Evolutionary conservation across 2,329 filamentous ascomycete species (phyloP).

Genomic region (Fusarium sacchari): DNA sequence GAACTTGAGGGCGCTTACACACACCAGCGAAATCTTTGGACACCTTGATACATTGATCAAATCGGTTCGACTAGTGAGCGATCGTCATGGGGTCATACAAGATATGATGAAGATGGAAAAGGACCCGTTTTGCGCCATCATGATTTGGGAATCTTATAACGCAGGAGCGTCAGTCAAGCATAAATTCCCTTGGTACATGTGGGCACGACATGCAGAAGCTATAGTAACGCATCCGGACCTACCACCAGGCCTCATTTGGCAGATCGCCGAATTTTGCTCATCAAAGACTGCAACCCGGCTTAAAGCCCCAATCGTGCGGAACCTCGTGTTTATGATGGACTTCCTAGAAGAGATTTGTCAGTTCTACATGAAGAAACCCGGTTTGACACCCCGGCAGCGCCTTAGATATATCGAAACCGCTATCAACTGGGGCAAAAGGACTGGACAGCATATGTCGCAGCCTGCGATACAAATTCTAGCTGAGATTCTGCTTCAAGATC

Average conservation of each 20-base stretch:
- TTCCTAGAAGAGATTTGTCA: constrained; percentile 47
- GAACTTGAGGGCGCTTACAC: constrained; percentile 1
- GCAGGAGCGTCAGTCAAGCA: neutral
- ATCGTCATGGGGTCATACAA: neutral
- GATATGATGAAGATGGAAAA: constrained; percentile 7
- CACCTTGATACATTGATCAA: constrained; percentile 13
- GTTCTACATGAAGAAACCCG: constrained; percentile 44
- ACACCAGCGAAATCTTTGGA: constrained; percentile 16
- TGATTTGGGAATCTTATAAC: constrained; percentile 25
- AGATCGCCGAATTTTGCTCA: constrained; percentile 39
- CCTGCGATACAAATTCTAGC: constrained; percentile 43
- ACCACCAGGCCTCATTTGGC: constrained; percentile 41
- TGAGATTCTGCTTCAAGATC: constrained; percentile 46
- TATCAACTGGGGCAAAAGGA: constrained; percentile 36
- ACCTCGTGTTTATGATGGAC: constrained; percentile 22
- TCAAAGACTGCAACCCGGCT: neutral
- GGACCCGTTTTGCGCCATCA: constrained; percentile 4
- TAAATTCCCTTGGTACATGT: constrained; percentile 48
- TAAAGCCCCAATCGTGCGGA: neutral
- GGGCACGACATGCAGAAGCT: constrained; percentile 46
- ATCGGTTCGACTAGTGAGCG: neutral
- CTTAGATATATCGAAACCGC: constrained; percentile 47
- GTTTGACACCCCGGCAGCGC: constrained; percentile 45
- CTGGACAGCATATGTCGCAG: constrained; percentile 40
- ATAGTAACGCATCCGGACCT: constrained; percentile 49